A percentile compares a stretch with the other conserved stretches of the same genome.
Evolutionary conservation across 2,329 filamentous ascomycete genomes (phyloP).

Genomic region (Elsinoe necatrix): DNA sequence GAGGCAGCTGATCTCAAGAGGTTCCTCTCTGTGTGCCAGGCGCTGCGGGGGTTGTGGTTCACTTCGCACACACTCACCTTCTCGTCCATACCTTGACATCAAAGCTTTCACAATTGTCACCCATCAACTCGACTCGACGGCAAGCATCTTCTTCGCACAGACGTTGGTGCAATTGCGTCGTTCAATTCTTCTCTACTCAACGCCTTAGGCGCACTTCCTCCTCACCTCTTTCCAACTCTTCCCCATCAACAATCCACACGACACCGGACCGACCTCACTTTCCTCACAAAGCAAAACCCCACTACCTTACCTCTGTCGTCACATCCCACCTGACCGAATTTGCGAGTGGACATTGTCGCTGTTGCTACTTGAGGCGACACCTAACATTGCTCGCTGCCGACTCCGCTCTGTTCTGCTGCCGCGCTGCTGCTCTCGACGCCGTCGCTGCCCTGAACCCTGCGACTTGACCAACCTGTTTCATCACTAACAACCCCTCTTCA

Average conservation of each 20-base stretch:
- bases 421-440: background rate
- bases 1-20: conserved; percentile 1
- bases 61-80: conserved; percentile 1
- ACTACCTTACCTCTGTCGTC: conserved; percentile 10
- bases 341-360: conserved; percentile 1
- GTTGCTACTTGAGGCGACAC: background rate
- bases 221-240: background rate
- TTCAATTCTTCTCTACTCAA: background rate
- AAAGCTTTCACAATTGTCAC: background rate
- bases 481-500: conserved; percentile 9
- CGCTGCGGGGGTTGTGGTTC: background rate
- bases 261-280: conserved; percentile 6
- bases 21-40: background rate
- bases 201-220: background rate
- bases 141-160: background rate
- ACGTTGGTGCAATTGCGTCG: conserved; percentile 5
- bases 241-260: conserved; percentile 9
- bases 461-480: background rate
- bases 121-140: background rate
- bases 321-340: conserved; percentile 4
- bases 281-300: conserved; percentile 1
- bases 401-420: background rate
- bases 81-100: background rate
- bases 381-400: background rate
- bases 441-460: conserved; percentile 7